Percentiles rank a stretch among this genome's conserved stretches.
These are phyloP conservation scores for Sporisorium iseilematis-ciliati DNA, from an alignment of 1,284 basidiomycete genomes.

Conservation along the genomic window DNA sequence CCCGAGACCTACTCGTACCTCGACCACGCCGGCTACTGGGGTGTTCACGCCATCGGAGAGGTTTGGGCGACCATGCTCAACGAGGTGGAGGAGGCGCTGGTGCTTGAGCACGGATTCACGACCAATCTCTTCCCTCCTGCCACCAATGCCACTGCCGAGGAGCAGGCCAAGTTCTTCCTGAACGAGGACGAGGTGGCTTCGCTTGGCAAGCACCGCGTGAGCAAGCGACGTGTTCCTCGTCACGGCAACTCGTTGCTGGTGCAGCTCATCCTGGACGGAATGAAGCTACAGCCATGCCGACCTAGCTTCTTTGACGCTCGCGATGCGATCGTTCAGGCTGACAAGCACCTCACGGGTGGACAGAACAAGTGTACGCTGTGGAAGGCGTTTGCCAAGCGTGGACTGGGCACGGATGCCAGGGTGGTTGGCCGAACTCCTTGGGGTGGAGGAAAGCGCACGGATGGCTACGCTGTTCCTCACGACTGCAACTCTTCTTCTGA, in stretches of 20 bases:
- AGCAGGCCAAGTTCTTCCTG: constrained; percentile 51
- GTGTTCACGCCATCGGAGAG: constrained; percentile 85
- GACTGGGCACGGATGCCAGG: constrained; percentile 72
- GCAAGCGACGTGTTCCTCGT: constrained; percentile 80
- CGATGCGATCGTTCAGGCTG: constrained; percentile 93
- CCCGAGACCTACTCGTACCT: constrained; percentile 96
- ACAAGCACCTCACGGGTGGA: constrained; percentile 87
- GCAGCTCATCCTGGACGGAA: constrained; percentile 88
- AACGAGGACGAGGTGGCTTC: constrained; percentile 46
- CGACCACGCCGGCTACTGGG: constrained; percentile 80
- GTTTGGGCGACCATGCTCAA: constrained; percentile 97
- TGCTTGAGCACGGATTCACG: constrained; percentile 57
- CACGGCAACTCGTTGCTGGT: constrained; percentile 89
- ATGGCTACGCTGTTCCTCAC: constrained; percentile 72
- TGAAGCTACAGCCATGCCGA: constrained; percentile 94
- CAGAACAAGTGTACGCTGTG: constrained; percentile 92
- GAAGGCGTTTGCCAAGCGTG: constrained; percentile 85
- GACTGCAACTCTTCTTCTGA: constrained; percentile 64
- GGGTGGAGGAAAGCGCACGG: constrained; percentile 82
- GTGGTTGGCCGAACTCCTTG: constrained; percentile 82
- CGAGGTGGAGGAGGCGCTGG: constrained; percentile 70
- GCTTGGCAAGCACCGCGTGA: constrained; percentile 71
- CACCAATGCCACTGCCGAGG: constrained; percentile 47
- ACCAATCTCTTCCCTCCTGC: constrained; percentile 54
- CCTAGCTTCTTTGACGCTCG: constrained; percentile 90